phyloP scores from a whole-genome alignment of 768 basidiomycete genomes.

The Asterophora lycoperdoides region DNA sequence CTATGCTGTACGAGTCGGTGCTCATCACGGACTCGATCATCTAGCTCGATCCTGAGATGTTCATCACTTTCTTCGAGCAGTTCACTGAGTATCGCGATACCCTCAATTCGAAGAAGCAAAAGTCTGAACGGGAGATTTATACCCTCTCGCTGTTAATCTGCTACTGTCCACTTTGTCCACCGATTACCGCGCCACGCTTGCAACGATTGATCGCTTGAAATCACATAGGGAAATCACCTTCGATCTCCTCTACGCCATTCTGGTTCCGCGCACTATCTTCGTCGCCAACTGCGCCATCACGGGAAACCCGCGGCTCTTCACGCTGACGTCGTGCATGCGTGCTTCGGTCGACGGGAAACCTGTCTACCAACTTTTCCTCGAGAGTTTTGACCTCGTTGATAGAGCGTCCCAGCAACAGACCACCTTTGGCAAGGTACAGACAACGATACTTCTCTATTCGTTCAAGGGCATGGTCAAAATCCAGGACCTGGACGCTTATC shows the following conservation, averaged over 20 bases:
- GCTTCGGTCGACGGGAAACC: constrained; percentile 31
- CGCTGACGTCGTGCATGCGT: constrained; percentile 37
- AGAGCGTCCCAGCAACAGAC: constrained; percentile 29
- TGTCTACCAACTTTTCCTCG: constrained; percentile 42
- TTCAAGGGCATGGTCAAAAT: constrained; percentile 53
- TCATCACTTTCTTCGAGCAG: constrained; percentile 48
- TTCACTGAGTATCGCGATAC: constrained; percentile 41
- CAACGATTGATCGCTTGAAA: constrained; percentile 43
- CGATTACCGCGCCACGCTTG: constrained; percentile 47
- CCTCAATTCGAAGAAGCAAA: constrained; percentile 33
- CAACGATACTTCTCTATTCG: constrained; percentile 34
- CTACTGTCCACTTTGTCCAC: constrained; percentile 46
- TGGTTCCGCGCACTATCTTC: constrained; percentile 50
- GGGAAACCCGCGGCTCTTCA: constrained; percentile 46
- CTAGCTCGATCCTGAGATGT: constrained; percentile 53
- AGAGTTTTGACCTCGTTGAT: constrained; percentile 51
- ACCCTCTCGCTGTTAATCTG: constrained; percentile 41
- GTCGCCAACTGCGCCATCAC: constrained; percentile 51
- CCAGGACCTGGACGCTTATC: constrained; percentile 45
- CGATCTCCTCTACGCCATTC: constrained; percentile 50
- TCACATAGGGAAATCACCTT: constrained; percentile 56
- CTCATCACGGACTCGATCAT: background rate
- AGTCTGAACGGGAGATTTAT: constrained; percentile 37
- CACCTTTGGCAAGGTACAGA: constrained; percentile 37
- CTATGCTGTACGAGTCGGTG: background rate